Percentiles rank a stretch among this genome's conserved stretches.
Conservation (phyloP, 2,329 filamentous ascomycete genomes). For the Fusarium tuaranense region DNA sequence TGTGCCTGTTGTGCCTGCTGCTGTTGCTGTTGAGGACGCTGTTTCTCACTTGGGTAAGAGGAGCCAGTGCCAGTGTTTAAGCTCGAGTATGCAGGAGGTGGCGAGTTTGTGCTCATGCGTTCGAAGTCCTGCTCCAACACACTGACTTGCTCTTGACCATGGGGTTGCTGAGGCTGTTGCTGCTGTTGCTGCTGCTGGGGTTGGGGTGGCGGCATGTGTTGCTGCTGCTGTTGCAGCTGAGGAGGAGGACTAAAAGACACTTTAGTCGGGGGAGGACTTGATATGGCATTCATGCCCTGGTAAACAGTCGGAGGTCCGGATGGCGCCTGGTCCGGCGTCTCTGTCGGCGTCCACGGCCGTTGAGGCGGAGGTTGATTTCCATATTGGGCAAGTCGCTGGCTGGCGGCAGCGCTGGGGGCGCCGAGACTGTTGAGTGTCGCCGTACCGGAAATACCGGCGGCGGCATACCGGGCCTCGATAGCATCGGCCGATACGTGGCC, state of each 20-base stretch:
- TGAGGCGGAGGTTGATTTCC: slow-evolving; percentile 55
- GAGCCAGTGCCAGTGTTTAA: slow-evolving; percentile 67
- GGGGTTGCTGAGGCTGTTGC: slow-evolving; percentile 53
- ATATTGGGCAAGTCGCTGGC: slow-evolving; percentile 86
- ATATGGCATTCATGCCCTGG: slow-evolving; percentile 82
- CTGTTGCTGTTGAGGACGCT: slow-evolving; percentile 56
- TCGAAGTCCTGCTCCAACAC: slow-evolving; percentile 89
- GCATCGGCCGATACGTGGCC: slow-evolving; percentile 78
- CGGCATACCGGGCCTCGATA: slow-evolving; percentile 92
- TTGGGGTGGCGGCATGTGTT: slow-evolving; percentile 23
- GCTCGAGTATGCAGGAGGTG: slow-evolving; percentile 95
- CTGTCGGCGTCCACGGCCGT: slow-evolving; percentile 94
- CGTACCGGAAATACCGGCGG: slow-evolving; percentile 88
- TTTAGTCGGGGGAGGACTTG: slow-evolving; percentile 58
- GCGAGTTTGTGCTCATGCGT: slow-evolving; percentile 83
- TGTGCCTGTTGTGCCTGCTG: not conserved
- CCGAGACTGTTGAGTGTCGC: slow-evolving; percentile 82
- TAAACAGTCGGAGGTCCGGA: slow-evolving; percentile 94
- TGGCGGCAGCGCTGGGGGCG: slow-evolving; percentile 80
- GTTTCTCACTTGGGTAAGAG: slow-evolving; percentile 85
- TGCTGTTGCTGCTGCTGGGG: slow-evolving; percentile 46
- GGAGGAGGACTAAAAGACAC: slow-evolving; percentile 51
- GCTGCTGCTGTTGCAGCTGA: slow-evolving; percentile 49
- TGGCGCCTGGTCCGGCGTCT: slow-evolving; percentile 85
- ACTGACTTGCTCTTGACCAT: slow-evolving; percentile 65